Conservation (phyloP, 495 filamentous ascomycete species). For the Aspergillus olivimuriae region DNA sequence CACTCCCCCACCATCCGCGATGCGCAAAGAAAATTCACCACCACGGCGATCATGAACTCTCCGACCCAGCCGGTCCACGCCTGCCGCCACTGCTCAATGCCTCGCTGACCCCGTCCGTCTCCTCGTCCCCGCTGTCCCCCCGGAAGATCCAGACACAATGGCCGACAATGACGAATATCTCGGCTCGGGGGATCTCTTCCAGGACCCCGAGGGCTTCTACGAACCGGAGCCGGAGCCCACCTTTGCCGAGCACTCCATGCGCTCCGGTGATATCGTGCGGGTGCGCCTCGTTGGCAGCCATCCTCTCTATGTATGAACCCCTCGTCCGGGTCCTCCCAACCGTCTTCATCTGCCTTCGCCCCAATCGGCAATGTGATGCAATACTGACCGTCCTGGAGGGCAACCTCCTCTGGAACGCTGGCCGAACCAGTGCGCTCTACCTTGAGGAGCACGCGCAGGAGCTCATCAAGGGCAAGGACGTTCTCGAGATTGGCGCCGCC, state of each 20-base stretch:
- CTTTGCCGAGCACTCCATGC: conserved; percentile 59
- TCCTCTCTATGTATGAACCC: conserved; percentile 67
- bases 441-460: conserved; percentile 56
- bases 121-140: not conserved
- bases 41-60: conserved; percentile 11
- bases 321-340: conserved; percentile 1
- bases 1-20: conserved; percentile 9
- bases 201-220: conserved; percentile 74
- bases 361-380: too few relatives aligned
- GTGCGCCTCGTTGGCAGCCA: conserved; percentile 84
- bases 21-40: too few relatives aligned
- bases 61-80: too few relatives aligned
- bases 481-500: conserved; percentile 87
- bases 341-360: too few relatives aligned
- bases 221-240: conserved; percentile 63
- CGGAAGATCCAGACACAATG: conserved; percentile 3
- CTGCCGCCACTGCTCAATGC: too few relatives aligned
- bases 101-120: conserved; percentile 1
- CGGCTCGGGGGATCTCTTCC: conserved; percentile 54
- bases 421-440: conserved; percentile 65
- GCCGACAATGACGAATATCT: conserved; percentile 32
- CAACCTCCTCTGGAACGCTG: conserved; percentile 87
- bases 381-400: conserved; percentile 44
- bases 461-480: conserved; percentile 53
- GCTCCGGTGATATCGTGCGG: conserved; percentile 56